phyloP scores from a whole-genome alignment of 495 filamentous ascomycete genomes.

The Penicillium cinerascens region DNA sequence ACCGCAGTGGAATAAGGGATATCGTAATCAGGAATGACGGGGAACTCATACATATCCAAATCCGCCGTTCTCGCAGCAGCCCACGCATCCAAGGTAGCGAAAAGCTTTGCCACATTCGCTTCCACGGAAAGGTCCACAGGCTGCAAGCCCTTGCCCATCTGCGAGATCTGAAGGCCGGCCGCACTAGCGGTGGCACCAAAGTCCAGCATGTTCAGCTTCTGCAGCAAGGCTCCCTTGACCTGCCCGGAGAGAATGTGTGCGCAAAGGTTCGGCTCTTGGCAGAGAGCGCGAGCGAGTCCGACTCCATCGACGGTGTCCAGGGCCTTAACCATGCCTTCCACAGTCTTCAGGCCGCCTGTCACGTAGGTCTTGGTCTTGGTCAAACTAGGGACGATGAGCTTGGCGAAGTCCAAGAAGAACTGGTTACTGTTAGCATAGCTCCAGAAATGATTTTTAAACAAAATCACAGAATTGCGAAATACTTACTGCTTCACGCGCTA shows the following conservation, averaged over 20 bases:
- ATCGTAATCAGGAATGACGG: neutral
- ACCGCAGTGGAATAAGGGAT: neutral
- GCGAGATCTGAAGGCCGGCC: conserved; percentile 21
- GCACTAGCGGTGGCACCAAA: conserved; percentile 43
- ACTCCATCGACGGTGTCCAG: conserved; percentile 55
- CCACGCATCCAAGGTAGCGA: conserved; percentile 2
- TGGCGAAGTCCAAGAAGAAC: conserved; percentile 70
- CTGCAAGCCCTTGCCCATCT: conserved; percentile 11
- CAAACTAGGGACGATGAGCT: conserved; percentile 59
- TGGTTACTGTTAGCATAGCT: neutral
- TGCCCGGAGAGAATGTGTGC: conserved; percentile 45
- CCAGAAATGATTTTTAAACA: neutral
- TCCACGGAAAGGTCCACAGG: conserved; percentile 12
- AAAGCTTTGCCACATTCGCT: conserved; percentile 7
- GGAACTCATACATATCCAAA: neutral
- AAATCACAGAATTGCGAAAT: no score
- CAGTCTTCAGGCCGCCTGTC: conserved; percentile 61
- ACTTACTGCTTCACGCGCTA: conserved; percentile 48
- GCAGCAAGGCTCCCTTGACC: conserved; percentile 43
- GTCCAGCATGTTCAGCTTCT: conserved; percentile 42
- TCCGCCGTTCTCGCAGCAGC: neutral
- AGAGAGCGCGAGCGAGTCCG: conserved; percentile 51
- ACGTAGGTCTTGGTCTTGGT: conserved; percentile 54
- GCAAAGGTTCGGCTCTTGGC: conserved; percentile 51
- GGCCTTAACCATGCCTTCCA: conserved; percentile 58